Conservation (phyloP, 2,329 filamentous ascomycete genomes). For the Coniochaeta sp. region DNA sequence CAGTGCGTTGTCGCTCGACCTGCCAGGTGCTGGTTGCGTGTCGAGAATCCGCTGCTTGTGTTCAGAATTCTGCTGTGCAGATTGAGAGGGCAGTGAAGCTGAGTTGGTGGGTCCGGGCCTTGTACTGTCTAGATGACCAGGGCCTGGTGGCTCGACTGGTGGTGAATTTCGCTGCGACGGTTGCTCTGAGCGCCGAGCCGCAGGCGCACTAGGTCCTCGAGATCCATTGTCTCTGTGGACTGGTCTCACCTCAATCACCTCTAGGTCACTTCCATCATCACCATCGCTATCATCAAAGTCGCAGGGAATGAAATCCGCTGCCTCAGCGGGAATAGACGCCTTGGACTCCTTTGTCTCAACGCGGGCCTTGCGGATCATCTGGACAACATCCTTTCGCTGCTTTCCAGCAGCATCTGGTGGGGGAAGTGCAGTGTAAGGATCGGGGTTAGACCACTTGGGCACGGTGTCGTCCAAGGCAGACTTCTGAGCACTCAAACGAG, state of each 20-base stretch:
- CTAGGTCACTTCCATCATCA: constrained; percentile 17
- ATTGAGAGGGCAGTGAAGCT: background rate
- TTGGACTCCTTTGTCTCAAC: constrained; percentile 43
- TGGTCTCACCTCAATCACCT: background rate
- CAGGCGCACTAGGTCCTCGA: constrained; percentile 3
- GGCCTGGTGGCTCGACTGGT: background rate
- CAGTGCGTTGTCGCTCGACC: constrained; percentile 24
- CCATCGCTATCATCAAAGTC: constrained; percentile 55
- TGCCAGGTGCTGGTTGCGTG: constrained; percentile 26
- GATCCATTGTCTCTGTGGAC: background rate
- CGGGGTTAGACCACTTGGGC: constrained; percentile 92
- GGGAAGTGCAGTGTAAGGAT: constrained; percentile 83
- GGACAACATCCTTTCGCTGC: constrained; percentile 82
- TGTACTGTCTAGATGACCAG: background rate
- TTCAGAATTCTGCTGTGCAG: constrained; percentile 3
- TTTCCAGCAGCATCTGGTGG: constrained; percentile 64
- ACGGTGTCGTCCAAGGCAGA: constrained; percentile 32
- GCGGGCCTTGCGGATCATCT: constrained; percentile 85
- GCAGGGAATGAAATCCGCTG: constrained; percentile 86
- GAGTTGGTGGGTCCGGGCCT: background rate
- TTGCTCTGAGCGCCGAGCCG: background rate
- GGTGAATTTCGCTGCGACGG: background rate
- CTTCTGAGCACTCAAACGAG: constrained; percentile 20
- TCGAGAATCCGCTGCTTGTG: constrained; percentile 12
- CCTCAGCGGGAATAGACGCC: constrained; percentile 44